These are phyloP conservation scores for Elymus sibiricus DNA, from an alignment of 176 grass and related monocot species.

Conservation along the genomic window DNA sequence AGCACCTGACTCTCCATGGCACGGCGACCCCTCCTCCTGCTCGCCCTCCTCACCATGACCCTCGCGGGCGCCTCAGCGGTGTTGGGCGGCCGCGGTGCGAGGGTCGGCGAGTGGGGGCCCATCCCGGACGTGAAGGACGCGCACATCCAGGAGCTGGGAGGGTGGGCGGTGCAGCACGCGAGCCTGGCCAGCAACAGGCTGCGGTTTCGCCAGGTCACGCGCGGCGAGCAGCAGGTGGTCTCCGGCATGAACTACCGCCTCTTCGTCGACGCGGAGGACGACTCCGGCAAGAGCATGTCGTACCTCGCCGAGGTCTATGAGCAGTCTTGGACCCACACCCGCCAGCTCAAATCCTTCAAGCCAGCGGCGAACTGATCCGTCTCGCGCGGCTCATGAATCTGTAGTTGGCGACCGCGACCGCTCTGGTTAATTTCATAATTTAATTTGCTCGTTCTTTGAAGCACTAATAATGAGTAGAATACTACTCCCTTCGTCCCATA, in stretches of 20 bases:
- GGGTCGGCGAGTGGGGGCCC: conserved; percentile 19
- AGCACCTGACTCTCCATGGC: neutral
- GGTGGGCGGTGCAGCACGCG: conserved; percentile 30
- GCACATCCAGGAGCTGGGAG: conserved; percentile 37
- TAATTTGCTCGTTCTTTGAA: neutral
- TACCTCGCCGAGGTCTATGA: conserved; percentile 48
- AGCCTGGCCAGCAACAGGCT: neutral
- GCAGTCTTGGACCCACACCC: conserved; percentile 33
- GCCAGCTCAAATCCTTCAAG: conserved; percentile 38
- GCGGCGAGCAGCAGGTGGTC: conserved; percentile 46
- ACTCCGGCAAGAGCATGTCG: neutral
- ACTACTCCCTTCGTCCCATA: neutral
- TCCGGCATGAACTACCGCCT: conserved; percentile 48
- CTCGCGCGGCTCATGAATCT: neutral
- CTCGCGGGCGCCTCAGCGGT: neutral
- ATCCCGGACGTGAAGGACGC: conserved; percentile 18
- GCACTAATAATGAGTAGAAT: neutral
- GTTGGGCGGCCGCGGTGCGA: neutral
- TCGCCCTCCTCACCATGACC: neutral
- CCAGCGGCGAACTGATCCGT: neutral
- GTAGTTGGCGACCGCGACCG: neutral
- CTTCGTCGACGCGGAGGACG: conserved; percentile 11
- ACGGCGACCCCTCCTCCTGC: neutral
- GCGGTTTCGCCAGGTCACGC: conserved; percentile 13
- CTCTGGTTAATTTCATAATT: neutral